These are phyloP conservation scores for Scenedesmus sp. DNA, from an alignment of 163 green algal species.

Conservation along the genomic window DNA sequence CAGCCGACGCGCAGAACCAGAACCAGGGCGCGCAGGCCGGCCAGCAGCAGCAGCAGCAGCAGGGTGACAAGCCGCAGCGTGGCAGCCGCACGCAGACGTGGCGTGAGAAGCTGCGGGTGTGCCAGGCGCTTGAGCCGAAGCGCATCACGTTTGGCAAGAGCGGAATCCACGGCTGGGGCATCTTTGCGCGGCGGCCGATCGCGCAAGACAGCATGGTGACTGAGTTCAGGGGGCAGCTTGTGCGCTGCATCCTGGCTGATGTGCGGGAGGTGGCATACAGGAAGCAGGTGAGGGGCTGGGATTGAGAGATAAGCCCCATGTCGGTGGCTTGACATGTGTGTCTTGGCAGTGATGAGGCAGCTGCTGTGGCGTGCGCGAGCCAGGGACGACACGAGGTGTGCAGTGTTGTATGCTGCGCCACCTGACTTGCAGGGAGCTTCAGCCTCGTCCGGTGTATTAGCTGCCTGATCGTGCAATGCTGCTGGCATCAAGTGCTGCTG, in stretches of 20 bases:
- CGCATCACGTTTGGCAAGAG: conserved; percentile 91
- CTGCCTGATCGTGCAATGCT: too few relatives aligned
- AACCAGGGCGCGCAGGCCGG: not conserved
- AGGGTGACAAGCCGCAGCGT: not conserved
- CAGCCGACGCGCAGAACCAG: not conserved
- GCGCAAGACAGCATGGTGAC: conserved; percentile 92
- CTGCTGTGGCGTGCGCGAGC: not conserved
- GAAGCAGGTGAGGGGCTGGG: conserved; percentile 26
- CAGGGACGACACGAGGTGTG: not conserved
- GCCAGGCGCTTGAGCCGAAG: conserved; percentile 69
- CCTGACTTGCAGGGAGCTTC: too few relatives aligned
- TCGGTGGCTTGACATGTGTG: too few relatives aligned
- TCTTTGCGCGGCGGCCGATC: conserved; percentile 88
- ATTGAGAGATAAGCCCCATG: too few relatives aligned
- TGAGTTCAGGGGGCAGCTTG: conserved; percentile 92
- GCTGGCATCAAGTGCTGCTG: too few relatives aligned
- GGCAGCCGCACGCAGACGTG: conserved; percentile 27
- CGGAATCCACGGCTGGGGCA: conserved; percentile 96
- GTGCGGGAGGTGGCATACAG: conserved; percentile 86
- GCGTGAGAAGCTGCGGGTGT: conserved; percentile 31
- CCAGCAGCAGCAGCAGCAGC: conserved; percentile 40
- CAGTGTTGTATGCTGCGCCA: not conserved
- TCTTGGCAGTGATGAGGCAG: not conserved
- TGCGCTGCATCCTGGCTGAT: conserved; percentile 84
- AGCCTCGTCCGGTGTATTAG: too few relatives aligned